Evolutionary conservation across 2,329 filamentous ascomycete species (phyloP), one percentile per base, ranked within the genome.

Genomic region (Trichophyton equinum): DNA sequence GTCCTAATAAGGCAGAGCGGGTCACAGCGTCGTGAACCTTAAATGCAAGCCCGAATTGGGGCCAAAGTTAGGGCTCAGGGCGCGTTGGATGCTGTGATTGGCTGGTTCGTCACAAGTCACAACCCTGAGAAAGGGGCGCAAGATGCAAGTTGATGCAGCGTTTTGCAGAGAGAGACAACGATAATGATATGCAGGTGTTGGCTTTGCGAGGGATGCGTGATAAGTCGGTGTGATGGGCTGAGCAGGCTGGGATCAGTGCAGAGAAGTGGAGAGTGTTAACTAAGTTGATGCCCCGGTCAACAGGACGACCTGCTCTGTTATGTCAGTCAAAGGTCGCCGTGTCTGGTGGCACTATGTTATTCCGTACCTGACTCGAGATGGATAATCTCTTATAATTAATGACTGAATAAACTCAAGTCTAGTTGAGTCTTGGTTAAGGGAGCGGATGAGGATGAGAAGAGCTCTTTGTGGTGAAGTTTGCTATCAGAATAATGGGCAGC

Each of bases 1-100:
- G 46, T 15, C 59, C 57, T n/a, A 1, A 51, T 61, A 27, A n/a
- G 60, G 63, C 40, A 62, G 64, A 56, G 61, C 47, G 51, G 55
- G 40, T 51, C 44, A 44, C 36, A 33, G 56, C 36, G 56, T 58
- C 22, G 44, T 33, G 40, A 46, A 59, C 27, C 57, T 59, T 59
- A 53, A 61, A 60, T 30, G 49, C n/a, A 33, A 18, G 49, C 58
- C 56, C 60, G 22, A 51, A 59, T 61, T 63, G 59, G 56, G 59
- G 59, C 59, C 40, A 51, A 61, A 63, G 59, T 59, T 61, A 59
- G 57, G 59, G 62, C 56, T 58, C 40, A 46, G 56, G 36, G 56
- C 40, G 33, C 22, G 56, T 20, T 44, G 56, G 46, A 30, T n/a
- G 46, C 22, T 42, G 18, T 61, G 62, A 61, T 63, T 63, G 62